Evolutionary conservation across 139 green algal genomes (phyloP).

Genomic region (Tetradesmus obliquus): DNA sequence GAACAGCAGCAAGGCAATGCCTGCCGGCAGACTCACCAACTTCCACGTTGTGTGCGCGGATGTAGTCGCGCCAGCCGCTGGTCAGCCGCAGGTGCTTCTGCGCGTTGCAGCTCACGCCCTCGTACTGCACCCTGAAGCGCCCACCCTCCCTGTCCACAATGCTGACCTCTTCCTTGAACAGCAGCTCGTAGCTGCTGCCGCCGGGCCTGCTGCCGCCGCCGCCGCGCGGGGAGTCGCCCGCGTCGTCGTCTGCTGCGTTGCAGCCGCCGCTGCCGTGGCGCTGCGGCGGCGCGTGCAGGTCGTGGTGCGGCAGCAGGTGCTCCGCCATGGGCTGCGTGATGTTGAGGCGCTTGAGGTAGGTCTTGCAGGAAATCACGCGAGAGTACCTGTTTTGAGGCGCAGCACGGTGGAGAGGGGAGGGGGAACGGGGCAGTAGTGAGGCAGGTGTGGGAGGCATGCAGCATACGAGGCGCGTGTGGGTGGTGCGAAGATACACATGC

Average conservation of each 20-base stretch:
- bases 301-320: slow-evolving; percentile 48
- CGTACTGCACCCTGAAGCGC: slow-evolving; percentile 49
- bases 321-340: slow-evolving; percentile 58
- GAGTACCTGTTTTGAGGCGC: slow-evolving; percentile 14
- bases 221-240: background rate
- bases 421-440: background rate
- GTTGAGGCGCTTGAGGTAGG: slow-evolving; percentile 58
- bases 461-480: background rate
- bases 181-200: slow-evolving; percentile 45
- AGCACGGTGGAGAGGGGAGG: background rate
- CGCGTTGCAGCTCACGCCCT: slow-evolving; percentile 56
- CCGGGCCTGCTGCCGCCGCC: background rate
- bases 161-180: slow-evolving; percentile 54
- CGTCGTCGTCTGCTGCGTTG: background rate
- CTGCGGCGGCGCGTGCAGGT: background rate
- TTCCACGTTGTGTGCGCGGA: slow-evolving; percentile 45
- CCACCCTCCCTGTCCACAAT: slow-evolving; percentile 37
- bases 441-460: background rate
- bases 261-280: slow-evolving; percentile 8
- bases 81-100: slow-evolving; percentile 65
- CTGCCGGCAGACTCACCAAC: slow-evolving; percentile 41
- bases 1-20: no score
- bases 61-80: slow-evolving; percentile 58
- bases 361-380: slow-evolving; percentile 55
- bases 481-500: background rate